Conservation (phyloP, 371 early-diverging fungal genomes). For the Saksenaea vasiformis region DNA sequence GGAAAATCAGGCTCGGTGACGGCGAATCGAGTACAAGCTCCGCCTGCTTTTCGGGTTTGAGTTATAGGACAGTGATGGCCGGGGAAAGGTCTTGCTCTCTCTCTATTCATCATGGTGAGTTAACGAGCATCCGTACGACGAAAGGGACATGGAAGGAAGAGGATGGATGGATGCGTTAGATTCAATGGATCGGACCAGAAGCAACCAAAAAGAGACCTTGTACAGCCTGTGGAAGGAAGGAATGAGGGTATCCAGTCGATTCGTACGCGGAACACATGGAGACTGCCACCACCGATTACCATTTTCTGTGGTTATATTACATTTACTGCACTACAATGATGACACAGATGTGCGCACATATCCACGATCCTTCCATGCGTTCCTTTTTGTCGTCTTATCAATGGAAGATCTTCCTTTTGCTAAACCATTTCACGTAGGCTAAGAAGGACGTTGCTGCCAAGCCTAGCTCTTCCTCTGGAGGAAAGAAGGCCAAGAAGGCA, state of each 20-base stretch:
- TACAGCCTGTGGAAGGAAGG: background rate
- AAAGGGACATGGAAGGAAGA: background rate
- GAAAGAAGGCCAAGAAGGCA: conserved; percentile 84
- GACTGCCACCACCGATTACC: no score
- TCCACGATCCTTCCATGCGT: background rate
- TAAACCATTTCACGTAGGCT: conserved; percentile 37
- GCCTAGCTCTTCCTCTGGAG: conserved; percentile 75
- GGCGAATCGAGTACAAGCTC: background rate
- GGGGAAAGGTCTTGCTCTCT: conserved; percentile 5
- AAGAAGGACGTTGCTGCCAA: conserved; percentile 71
- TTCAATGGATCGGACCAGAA: background rate
- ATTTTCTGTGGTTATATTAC: no score
- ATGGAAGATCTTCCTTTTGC: background rate
- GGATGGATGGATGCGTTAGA: background rate
- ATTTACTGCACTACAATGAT: no score
- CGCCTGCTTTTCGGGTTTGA: background rate
- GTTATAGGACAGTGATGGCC: background rate
- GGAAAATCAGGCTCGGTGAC: background rate
- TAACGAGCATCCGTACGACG: background rate
- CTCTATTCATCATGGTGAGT: conserved; percentile 7
- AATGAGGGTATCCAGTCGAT: background rate
- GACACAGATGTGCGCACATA: no score
- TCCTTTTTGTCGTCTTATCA: background rate
- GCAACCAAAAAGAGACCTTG: background rate
- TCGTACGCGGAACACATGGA: background rate